Evolutionary conservation across 306 rosid species (phyloP).

Genomic region (Lathyrus oleraceus): DNA sequence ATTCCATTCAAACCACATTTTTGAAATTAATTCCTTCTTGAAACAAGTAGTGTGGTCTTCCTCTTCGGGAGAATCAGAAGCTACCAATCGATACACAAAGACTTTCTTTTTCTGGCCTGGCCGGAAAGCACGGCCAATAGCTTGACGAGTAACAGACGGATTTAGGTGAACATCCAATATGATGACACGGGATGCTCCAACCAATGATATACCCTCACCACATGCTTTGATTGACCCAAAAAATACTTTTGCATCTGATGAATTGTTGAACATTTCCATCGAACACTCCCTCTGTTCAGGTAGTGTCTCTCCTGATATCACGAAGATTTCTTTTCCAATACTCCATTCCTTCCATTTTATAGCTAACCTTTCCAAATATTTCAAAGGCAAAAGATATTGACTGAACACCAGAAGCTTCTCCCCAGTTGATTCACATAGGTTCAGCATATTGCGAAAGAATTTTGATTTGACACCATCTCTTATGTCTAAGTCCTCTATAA

Average conservation of each 20-base stretch:
- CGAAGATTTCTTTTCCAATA: conserved; percentile 70
- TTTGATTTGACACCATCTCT: conserved; percentile 84
- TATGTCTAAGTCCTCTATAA: conserved; percentile 51
- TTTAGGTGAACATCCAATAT: conserved; percentile 84
- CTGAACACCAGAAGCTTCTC: conserved; percentile 93
- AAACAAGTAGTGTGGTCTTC: conserved; percentile 73
- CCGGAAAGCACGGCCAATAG: conserved; percentile 94
- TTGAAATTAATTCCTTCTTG: conserved; percentile 77
- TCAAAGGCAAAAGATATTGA: conserved; percentile 83
- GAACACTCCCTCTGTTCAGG: conserved; percentile 72
- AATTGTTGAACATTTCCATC: conserved; percentile 79
- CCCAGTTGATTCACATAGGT: conserved; percentile 62
- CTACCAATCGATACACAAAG: conserved; percentile 67
- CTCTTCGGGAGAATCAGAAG: conserved; percentile 82
- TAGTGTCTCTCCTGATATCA: conserved; percentile 80
- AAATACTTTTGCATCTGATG: conserved; percentile 73
- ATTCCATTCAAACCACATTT: conserved; percentile 98
- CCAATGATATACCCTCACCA: conserved; percentile 94
- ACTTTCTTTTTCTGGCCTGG: conserved; percentile 88
- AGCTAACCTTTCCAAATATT: conserved; percentile 74
- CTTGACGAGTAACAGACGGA: conserved; percentile 96
- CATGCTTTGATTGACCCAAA: conserved; percentile 98
- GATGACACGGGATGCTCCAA: conserved; percentile 88
- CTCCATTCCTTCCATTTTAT: conserved; percentile 71
- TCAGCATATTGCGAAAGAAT: conserved; percentile 66